These are phyloP conservation scores for Cladosporium austrohemisphaericum DNA, from an alignment of 2,329 filamentous ascomycete genomes.

Conservation along the genomic window DNA sequence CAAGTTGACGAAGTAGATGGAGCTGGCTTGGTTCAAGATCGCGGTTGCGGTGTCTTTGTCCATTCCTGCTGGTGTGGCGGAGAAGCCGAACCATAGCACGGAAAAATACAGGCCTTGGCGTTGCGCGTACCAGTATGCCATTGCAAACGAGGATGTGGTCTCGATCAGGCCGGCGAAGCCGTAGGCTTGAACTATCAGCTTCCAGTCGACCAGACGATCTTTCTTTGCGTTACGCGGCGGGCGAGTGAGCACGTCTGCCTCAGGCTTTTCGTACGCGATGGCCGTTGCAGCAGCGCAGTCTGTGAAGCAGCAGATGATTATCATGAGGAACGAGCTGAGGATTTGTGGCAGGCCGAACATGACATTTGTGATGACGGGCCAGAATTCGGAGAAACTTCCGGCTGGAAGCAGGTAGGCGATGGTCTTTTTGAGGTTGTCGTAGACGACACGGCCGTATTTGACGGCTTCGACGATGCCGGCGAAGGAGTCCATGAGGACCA, in stretches of 20 bases:
- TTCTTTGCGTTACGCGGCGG: constrained; percentile 65
- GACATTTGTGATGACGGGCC: constrained; percentile 71
- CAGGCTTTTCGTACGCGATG: constrained; percentile 71
- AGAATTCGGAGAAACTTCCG: constrained; percentile 70
- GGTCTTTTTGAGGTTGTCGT: constrained; percentile 74
- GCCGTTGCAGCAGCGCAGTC: constrained; percentile 70
- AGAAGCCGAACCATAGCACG: constrained; percentile 65
- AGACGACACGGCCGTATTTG: constrained; percentile 69
- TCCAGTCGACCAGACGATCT: constrained; percentile 69
- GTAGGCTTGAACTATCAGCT: constrained; percentile 69
- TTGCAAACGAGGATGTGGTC: constrained; percentile 41
- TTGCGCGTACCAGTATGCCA: constrained; percentile 45
- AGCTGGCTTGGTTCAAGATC: constrained; percentile 62
- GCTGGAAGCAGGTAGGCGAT: constrained; percentile 71
- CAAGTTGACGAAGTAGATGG: constrained; percentile 75
- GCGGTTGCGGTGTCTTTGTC: constrained; percentile 51
- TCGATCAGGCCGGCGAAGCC: constrained; percentile 61
- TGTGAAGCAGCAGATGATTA: constrained; percentile 62
- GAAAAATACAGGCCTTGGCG: constrained; percentile 61
- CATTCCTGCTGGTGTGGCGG: constrained; percentile 47
- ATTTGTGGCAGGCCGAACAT: constrained; percentile 70
- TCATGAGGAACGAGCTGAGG: constrained; percentile 68
- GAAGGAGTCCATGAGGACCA: constrained; percentile 66
- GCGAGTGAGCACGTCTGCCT: constrained; percentile 69
- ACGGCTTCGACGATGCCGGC: constrained; percentile 69